Conservation (phyloP, 352 stramenopile genomes). For the Plasmopara viticola region DNA sequence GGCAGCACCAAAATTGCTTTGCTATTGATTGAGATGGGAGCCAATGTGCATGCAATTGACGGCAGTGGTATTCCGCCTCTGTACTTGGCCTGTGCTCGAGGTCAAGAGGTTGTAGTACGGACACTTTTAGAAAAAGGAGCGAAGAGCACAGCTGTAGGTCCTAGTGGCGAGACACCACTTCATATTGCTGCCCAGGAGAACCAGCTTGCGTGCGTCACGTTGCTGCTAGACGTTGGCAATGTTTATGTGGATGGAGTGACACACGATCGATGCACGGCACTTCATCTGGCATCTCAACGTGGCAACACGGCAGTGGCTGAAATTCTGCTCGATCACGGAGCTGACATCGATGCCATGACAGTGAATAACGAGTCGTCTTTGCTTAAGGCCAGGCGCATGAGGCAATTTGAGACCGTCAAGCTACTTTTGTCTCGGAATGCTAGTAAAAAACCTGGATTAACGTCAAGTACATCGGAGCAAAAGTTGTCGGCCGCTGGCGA, state of each 20-base stretch:
- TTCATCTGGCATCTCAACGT: slow-evolving; percentile 73
- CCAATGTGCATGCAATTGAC: slow-evolving; percentile 60
- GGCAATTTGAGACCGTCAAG: slow-evolving; percentile 71
- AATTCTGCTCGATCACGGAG: slow-evolving; percentile 61
- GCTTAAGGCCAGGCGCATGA: slow-evolving; percentile 80
- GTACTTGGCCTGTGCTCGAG: slow-evolving; percentile 72
- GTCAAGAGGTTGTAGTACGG: slow-evolving; percentile 52
- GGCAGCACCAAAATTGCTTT: slow-evolving; percentile 46
- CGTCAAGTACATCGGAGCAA: slow-evolving; percentile 15
- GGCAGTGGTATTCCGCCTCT: slow-evolving; percentile 58
- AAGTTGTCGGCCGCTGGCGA: slow-evolving; percentile 19
- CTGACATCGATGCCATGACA: slow-evolving; percentile 59
- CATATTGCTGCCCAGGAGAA: slow-evolving; percentile 82
- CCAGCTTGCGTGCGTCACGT: slow-evolving; percentile 57
- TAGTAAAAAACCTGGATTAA: slow-evolving; percentile 20
- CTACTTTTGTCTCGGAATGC: slow-evolving; percentile 53
- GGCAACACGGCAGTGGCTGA: slow-evolving; percentile 66
- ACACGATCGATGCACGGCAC: slow-evolving; percentile 52
- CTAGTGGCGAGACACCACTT: slow-evolving; percentile 65
- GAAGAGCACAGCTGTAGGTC: slow-evolving; percentile 44
- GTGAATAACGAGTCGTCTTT: slow-evolving; percentile 58
- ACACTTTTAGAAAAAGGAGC: slow-evolving; percentile 54
- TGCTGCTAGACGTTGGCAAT: slow-evolving; percentile 44
- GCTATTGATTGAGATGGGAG: slow-evolving; percentile 52
- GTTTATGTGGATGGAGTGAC: slow-evolving; percentile 53